Evolutionary conservation across 306 rosid species (phyloP).

Genomic region (Oxytropis ochrocephala): DNA sequence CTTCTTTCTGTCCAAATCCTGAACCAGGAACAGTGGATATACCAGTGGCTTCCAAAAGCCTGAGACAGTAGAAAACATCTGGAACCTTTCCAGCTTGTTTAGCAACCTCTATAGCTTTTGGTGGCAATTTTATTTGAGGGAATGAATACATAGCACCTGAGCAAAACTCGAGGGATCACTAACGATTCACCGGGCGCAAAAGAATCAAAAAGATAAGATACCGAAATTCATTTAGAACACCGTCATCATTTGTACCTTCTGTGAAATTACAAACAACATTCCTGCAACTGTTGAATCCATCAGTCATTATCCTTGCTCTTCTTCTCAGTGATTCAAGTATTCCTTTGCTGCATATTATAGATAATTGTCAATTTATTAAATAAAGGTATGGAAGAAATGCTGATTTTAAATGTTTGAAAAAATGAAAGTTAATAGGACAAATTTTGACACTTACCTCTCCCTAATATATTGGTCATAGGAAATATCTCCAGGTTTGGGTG

Average conservation of each 20-base stretch:
- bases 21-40: conserved; percentile 99
- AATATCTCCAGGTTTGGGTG: conserved; percentile 93
- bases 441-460: conserved; percentile 56
- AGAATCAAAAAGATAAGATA: background rate
- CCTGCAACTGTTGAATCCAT: conserved; percentile 98
- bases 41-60: conserved; percentile 96
- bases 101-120: conserved; percentile 77
- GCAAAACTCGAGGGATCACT: conserved; percentile 24
- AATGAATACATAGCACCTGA: conserved; percentile 99
- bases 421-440: background rate
- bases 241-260: conserved; percentile 54
- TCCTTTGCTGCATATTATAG: conserved; percentile 61
- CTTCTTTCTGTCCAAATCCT: conserved; percentile 98
- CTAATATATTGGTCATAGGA: conserved; percentile 72
- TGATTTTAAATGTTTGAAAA: background rate
- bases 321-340: conserved; percentile 84
- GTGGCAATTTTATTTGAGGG: conserved; percentile 91
- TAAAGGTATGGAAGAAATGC: conserved; percentile 1
- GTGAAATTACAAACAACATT: conserved; percentile 96
- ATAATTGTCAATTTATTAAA: conserved; percentile 17
- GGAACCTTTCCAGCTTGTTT: conserved; percentile 80
- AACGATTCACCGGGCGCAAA: background rate
- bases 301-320: conserved; percentile 95
- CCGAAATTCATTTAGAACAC: background rate
- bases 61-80: conserved; percentile 94